Conservation (phyloP, 352 stramenopile species). For the Thalassiosira oceanica region DNA sequence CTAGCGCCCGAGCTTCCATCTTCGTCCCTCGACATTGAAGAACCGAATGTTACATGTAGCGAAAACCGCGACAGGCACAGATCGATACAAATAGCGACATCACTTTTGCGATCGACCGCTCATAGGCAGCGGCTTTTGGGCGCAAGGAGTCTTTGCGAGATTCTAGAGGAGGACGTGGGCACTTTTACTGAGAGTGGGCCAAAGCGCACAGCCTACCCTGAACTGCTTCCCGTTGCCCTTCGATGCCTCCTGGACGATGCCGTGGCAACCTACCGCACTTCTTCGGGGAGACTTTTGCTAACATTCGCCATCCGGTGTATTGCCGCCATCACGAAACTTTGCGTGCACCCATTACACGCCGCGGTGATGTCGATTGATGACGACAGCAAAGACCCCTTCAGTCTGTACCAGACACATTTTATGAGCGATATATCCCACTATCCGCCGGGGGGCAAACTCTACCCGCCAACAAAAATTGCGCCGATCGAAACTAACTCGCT, state of each 20-base stretch:
- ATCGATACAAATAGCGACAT: constrained; percentile 44
- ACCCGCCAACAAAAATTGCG: constrained; percentile 48
- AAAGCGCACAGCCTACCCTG: constrained; percentile 41
- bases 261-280: constrained; percentile 34
- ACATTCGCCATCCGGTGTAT: constrained; percentile 60
- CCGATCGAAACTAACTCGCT: constrained; percentile 31
- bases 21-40: constrained; percentile 21
- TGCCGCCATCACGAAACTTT: constrained; percentile 57
- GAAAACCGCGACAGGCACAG: constrained; percentile 13
- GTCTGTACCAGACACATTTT: constrained; percentile 59
- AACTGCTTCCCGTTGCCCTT: constrained; percentile 70
- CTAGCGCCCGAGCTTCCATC: constrained; percentile 37
- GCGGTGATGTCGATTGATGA: constrained; percentile 32
- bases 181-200: constrained; percentile 25
- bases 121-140: constrained; percentile 72
- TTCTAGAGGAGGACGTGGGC: constrained; percentile 47
- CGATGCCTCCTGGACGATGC: constrained; percentile 76
- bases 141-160: constrained; percentile 45
- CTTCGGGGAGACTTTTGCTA: constrained; percentile 46
- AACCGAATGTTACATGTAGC: constrained; percentile 3
- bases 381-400: constrained; percentile 16
- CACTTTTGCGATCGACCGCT: constrained; percentile 67
- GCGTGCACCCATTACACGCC: constrained; percentile 64
- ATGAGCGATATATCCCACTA: constrained; percentile 73
- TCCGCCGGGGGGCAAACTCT: constrained; percentile 43